Evolutionary conservation across 2,329 filamentous ascomycete genomes (phyloP).

Genomic region (Graphiopsis chlorocephala): DNA sequence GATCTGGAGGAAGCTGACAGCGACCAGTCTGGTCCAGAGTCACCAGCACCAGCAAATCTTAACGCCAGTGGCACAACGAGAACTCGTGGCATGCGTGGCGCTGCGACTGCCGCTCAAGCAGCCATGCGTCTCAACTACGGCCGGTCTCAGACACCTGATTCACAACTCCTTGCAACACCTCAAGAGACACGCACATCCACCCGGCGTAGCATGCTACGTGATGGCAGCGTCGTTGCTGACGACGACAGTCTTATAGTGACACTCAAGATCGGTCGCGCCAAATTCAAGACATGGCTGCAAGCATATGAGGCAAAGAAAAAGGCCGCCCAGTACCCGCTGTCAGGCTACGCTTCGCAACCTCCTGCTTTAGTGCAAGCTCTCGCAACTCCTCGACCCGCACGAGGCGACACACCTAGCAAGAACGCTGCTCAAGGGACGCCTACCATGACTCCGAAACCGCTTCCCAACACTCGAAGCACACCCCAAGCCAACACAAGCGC

Average conservation of each 20-base stretch:
- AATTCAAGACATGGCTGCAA: slow-evolving; percentile 63
- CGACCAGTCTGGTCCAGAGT: slow-evolving; percentile 82
- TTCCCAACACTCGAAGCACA: slow-evolving; percentile 25
- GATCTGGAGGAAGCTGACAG: slow-evolving; percentile 91
- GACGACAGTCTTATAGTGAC: slow-evolving; percentile 67
- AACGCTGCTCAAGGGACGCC: slow-evolving; percentile 28
- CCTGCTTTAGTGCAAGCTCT: slow-evolving; percentile 9
- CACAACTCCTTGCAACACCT: slow-evolving; percentile 57
- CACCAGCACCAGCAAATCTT: slow-evolving; percentile 40
- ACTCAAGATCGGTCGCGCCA: slow-evolving; percentile 70
- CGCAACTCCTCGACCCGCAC: slow-evolving; percentile 1
- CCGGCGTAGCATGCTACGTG: slow-evolving; percentile 61
- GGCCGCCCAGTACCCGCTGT: slow-evolving; percentile 32
- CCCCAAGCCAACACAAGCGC: slow-evolving; percentile 30
- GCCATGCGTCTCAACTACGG: slow-evolving; percentile 70
- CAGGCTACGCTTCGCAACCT: slow-evolving; percentile 34
- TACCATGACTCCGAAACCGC: slow-evolving; percentile 26
- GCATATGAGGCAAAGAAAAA: slow-evolving; percentile 33
- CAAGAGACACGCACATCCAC: slow-evolving; percentile 70
- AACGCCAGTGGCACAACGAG: slow-evolving; percentile 70
- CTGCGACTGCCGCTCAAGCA: slow-evolving; percentile 80
- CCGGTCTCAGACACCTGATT: slow-evolving; percentile 89
- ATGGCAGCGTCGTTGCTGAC: slow-evolving; percentile 77
- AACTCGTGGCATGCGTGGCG: slow-evolving; percentile 84
- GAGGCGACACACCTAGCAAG: slow-evolving; percentile 17